phyloP scores from a whole-genome alignment of 495 filamentous ascomycete genomes.

The Aspergillus steynii region DNA sequence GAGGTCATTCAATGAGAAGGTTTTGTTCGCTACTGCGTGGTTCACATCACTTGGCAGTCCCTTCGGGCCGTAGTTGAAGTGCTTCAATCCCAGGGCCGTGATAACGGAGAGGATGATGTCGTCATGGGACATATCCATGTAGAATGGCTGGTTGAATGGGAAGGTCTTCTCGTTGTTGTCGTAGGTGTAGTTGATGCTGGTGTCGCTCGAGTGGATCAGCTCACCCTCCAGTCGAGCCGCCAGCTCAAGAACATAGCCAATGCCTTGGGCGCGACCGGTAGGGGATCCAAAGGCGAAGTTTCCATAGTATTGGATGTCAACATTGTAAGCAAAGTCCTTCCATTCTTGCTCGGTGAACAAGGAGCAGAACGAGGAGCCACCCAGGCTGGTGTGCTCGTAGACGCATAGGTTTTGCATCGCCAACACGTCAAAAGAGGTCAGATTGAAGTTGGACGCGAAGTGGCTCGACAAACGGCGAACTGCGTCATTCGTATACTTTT shows the following conservation, averaged over 20 bases:
- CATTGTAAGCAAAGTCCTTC: slow-evolving; percentile 54
- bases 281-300: slow-evolving; percentile 59
- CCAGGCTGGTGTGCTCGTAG: slow-evolving; percentile 33
- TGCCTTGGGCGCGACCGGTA: slow-evolving; percentile 60
- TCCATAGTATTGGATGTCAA: slow-evolving; percentile 63
- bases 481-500: slow-evolving; percentile 27
- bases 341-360: slow-evolving; percentile 60
- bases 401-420: slow-evolving; percentile 50
- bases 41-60: slow-evolving; percentile 49
- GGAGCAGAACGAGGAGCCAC: slow-evolving; percentile 46
- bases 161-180: slow-evolving; percentile 47
- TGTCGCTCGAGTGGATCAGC: slow-evolving; percentile 48
- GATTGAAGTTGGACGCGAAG: slow-evolving; percentile 44
- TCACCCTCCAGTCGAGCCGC: slow-evolving; percentile 58
- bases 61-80: slow-evolving; percentile 50
- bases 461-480: slow-evolving; percentile 25
- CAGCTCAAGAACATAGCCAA: slow-evolving; percentile 64
- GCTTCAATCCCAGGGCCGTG: slow-evolving; percentile 49
- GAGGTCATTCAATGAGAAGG: slow-evolving; percentile 32
- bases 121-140: slow-evolving; percentile 47
- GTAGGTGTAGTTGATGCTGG: slow-evolving; percentile 59
- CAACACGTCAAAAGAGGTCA: slow-evolving; percentile 52
- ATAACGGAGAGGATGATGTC: slow-evolving; percentile 43
- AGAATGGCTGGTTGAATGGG: slow-evolving; percentile 51
- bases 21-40: slow-evolving; percentile 29